Conservation (phyloP, 106 monocot species). For the Dioscorea alata region DNA sequence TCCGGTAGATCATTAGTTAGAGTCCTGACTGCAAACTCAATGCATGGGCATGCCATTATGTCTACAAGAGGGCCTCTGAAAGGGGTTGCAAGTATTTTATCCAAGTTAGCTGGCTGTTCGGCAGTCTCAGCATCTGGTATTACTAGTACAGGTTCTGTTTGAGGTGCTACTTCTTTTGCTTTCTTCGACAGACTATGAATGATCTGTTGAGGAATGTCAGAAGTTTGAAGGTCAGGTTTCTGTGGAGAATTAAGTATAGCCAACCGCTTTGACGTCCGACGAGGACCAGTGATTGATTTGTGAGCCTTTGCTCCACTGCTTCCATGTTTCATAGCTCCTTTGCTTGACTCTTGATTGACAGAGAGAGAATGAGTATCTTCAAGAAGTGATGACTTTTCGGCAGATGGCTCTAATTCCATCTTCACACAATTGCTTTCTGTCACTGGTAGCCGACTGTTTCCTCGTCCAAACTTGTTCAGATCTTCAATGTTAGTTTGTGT, state of each 20-base stretch:
- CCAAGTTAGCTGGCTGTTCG: not conserved
- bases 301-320: not conserved
- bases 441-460: not conserved
- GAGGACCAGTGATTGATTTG: not conserved
- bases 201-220: too few species aligned
- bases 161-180: too few species aligned
- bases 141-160: too few species aligned
- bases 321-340: not conserved
- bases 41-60: conserved; percentile 6
- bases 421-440: not conserved
- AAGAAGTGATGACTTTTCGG: not conserved
- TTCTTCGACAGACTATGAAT: too few species aligned
- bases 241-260: not conserved
- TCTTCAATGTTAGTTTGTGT: not conserved
- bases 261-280: not conserved
- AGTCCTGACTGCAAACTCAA: conserved; percentile 14
- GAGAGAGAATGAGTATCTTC: not conserved
- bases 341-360: not conserved
- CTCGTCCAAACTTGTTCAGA: not conserved
- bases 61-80: not conserved
- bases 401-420: not conserved
- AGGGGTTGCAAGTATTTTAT: not conserved
- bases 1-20: conserved; percentile 2
- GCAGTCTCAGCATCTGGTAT: too few species aligned
- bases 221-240: not conserved